Evolutionary conservation across 2,329 filamentous ascomycete species (phyloP), one percentile per base, ranked within the genome.

Genomic region (Rhinocladiella similis): DNA sequence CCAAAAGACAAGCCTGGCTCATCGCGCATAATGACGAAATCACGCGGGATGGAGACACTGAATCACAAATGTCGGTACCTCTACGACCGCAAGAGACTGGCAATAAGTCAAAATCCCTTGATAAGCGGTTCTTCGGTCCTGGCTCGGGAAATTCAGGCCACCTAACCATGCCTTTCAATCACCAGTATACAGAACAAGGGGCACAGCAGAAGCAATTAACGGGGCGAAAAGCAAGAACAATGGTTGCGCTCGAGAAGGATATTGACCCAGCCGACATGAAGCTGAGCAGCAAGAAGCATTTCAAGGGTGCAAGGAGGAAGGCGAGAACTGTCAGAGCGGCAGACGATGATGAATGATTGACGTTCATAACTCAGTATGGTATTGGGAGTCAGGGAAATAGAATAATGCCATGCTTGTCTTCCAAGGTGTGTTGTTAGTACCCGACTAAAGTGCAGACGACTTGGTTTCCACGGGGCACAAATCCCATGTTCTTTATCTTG

Each of bases 121-220:
- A 99, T 75, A 90, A 88, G 68, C 83, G 84, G n/a, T 99, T 97
- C 79, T 99, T 99, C 70, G 87, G 82, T 5, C 76, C 84, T 2
- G 82, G 80, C 1, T 80, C 83, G 53, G 49, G 57, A 5, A 65
- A 59, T 45, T 82, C 80, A 1, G 89, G 85, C 1, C 88, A 89
- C 67, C 63, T 95, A 36, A 86, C 77, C 54, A 86, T 86, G 79
- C 92, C 94, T 0, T 97, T 97, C 77, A 93, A 87, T 73, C 84
- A 94, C 76, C 89, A 94, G 75, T 95, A 97, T 74, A 86, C 86
- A 2, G 83, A 94, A 73, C 91, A 96, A 69, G 91, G 91, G 3
- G 75, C 71, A 5, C 73, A 76, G 58, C 79, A 80, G 14, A 95
- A 90, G 76, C 79, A 88, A 61, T 75, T 97, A 46, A 90, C 84